A percentile compares a stretch with the other conserved stretches of the same genome.
Evolutionary conservation across 805 yeast genomes (phyloP).

Genomic region (Ascoidea asiatica): DNA sequence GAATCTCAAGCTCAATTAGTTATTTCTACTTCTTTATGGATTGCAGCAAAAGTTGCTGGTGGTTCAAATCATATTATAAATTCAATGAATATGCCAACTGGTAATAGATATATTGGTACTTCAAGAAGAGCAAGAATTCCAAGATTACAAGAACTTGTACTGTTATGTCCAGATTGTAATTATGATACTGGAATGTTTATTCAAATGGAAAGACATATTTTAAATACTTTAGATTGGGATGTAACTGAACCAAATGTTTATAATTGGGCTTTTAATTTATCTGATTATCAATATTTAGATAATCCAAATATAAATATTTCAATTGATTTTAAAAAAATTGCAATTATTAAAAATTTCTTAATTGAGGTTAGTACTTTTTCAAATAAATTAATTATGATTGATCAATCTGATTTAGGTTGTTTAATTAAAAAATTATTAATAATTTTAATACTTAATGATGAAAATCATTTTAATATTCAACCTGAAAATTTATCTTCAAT

Average conservation of each 20-base stretch:
- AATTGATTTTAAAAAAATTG: conserved; percentile 6
- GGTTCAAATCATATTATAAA: conserved; percentile 59
- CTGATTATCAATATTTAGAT: conserved; percentile 22
- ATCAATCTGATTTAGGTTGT: background rate
- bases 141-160: conserved; percentile 55
- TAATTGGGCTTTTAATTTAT: conserved; percentile 32
- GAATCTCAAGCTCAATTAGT: conserved; percentile 82
- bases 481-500: conserved; percentile 1
- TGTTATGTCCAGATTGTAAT: conserved; percentile 46
- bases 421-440: conserved; percentile 6
- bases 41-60: conserved; percentile 71
- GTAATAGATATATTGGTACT: conserved; percentile 53
- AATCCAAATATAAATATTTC: background rate
- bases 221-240: conserved; percentile 63
- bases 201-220: conserved; percentile 72
- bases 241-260: conserved; percentile 36
- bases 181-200: conserved; percentile 50
- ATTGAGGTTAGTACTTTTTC: conserved; percentile 4
- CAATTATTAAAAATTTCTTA: conserved; percentile 8
- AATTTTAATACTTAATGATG: conserved; percentile 9
- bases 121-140: conserved; percentile 70
- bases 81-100: conserved; percentile 31
- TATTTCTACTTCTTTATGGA: conserved; percentile 87
- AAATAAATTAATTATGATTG: conserved; percentile 2
- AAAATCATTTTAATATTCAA: conserved; percentile 4